Conservation (phyloP, 176 grass and related monocot genomes). For the Zoysia pacifica region DNA sequence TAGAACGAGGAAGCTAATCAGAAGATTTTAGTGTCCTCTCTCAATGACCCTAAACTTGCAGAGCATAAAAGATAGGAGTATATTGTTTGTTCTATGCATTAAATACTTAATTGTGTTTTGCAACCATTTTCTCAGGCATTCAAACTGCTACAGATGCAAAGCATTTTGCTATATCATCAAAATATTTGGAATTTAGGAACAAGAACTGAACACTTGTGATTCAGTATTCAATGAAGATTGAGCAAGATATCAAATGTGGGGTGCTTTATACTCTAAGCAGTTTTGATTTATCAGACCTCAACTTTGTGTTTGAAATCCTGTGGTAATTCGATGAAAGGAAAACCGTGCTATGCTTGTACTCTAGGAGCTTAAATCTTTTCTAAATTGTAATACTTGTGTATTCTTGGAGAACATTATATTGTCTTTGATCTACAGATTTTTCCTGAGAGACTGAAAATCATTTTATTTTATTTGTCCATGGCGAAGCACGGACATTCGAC, state of each 20-base stretch:
- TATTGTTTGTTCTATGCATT: constrained; percentile 5
- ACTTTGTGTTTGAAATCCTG: no score
- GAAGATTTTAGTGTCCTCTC: neutral
- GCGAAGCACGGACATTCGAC: no score
- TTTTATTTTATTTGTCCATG: no score
- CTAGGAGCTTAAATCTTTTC: no score
- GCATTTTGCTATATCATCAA: constrained; percentile 79
- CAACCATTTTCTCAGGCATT: constrained; percentile 51
- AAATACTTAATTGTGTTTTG: neutral
- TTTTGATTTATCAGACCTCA: no score
- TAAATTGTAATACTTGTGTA: no score
- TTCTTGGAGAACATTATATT: no score
- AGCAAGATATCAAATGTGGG: constrained; percentile 86
- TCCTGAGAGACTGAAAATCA: no score
- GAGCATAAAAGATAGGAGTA: neutral
- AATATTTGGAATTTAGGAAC: constrained; percentile 78
- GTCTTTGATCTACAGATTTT: no score
- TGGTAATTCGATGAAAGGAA: no score
- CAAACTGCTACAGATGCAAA: constrained; percentile 67
- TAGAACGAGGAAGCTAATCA: neutral
- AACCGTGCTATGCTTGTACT: no score
- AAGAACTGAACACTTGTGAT: constrained; percentile 69
- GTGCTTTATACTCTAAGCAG: neutral
- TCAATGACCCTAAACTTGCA: neutral
- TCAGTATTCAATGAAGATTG: constrained; percentile 82